Conservation (phyloP, 2,329 filamentous ascomycete species). For the Cladosporium halotolerans region DNA sequence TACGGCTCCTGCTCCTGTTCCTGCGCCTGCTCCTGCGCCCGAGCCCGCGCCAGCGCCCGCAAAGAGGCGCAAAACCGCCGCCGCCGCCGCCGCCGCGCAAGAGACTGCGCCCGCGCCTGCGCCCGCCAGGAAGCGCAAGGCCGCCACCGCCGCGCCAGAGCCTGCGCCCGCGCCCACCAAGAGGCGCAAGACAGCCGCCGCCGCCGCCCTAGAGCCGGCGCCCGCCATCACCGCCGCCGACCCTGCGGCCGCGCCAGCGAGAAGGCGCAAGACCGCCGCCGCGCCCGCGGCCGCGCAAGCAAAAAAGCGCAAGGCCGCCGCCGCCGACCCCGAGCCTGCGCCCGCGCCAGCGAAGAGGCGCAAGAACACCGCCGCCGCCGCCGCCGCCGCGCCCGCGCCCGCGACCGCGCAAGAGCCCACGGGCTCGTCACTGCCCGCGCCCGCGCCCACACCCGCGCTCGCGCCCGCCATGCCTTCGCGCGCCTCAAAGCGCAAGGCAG, state of each 20-base stretch:
- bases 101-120: not conserved
- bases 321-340: not conserved
- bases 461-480: not conserved
- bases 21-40: not conserved
- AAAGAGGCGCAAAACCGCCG: too few species aligned
- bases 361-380: not conserved
- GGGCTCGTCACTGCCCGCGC: not conserved
- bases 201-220: too few species aligned
- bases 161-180: too few species aligned
- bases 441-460: not conserved
- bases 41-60: too few species aligned
- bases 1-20: too few species aligned
- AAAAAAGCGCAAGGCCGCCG: not conserved
- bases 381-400: not conserved
- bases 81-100: too few species aligned
- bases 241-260: too few species aligned
- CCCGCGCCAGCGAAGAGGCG: not conserved
- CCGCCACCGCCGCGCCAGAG: too few species aligned
- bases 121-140: not conserved
- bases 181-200: too few species aligned
- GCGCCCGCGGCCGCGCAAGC: not conserved
- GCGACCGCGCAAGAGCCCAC: not conserved
- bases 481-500: too few species aligned
- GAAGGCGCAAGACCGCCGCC: not conserved
- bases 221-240: too few species aligned